These are phyloP conservation scores for Plantago ovata DNA, from an alignment of 257 asterid genomes.

Conservation along the genomic window DNA sequence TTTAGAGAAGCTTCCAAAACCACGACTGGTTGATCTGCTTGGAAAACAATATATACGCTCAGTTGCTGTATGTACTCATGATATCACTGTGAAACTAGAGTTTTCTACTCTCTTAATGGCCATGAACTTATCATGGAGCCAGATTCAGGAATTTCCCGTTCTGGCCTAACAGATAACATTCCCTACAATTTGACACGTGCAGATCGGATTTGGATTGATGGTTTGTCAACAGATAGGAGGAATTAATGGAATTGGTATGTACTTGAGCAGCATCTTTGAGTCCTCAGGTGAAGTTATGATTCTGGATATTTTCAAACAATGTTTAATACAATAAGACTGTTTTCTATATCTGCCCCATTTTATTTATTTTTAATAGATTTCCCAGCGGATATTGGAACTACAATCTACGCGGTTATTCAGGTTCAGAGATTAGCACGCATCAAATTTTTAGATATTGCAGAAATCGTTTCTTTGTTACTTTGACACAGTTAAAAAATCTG, in stretches of 20 bases:
- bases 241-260: slow-evolving; percentile 79
- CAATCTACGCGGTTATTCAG: slow-evolving; percentile 75
- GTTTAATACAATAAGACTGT: not conserved
- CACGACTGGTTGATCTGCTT: slow-evolving; percentile 61
- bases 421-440: slow-evolving; percentile 26
- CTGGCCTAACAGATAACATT: not conserved
- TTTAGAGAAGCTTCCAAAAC: slow-evolving; percentile 74
- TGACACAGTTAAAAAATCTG: not conserved
- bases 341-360: not conserved
- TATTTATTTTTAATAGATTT: slow-evolving; percentile 45
- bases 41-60: slow-evolving; percentile 66
- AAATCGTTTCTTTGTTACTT: not conserved
- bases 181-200: slow-evolving; percentile 21
- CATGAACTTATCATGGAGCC: not conserved
- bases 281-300: slow-evolving; percentile 55
- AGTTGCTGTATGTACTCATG: slow-evolving; percentile 46
- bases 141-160: not conserved
- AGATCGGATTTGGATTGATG: slow-evolving; percentile 88
- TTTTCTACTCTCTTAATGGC: slow-evolving; percentile 1
- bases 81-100: no score
- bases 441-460: slow-evolving; percentile 5
- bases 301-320: no score
- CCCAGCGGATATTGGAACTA: slow-evolving; percentile 78
- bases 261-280: slow-evolving; percentile 69
- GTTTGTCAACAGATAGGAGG: slow-evolving; percentile 77